A percentile compares a stretch with the other conserved stretches of the same genome.
phyloP scores from a whole-genome alignment of 1,139 yeast species.

The Meyerozyma guilliermondii region DNA sequence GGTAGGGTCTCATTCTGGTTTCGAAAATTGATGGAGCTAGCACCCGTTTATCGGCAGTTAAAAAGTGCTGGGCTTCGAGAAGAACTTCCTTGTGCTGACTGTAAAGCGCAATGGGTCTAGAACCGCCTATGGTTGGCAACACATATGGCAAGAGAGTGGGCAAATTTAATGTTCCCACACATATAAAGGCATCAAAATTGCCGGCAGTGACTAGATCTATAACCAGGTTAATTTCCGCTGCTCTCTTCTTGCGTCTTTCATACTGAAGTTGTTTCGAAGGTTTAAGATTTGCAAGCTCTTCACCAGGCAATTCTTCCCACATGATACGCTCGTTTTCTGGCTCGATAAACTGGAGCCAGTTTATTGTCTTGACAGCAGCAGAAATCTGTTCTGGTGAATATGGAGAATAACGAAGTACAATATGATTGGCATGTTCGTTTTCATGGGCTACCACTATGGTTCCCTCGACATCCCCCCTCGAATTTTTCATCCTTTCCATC shows the following conservation, averaged over 20 bases:
- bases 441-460: constrained; percentile 77
- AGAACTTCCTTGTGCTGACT: constrained; percentile 76
- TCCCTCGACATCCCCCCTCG: constrained; percentile 49
- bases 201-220: constrained; percentile 46
- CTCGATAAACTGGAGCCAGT: constrained; percentile 74
- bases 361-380: constrained; percentile 61
- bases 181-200: constrained; percentile 72
- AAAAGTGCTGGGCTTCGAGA: constrained; percentile 64
- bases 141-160: constrained; percentile 60
- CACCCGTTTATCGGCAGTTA: constrained; percentile 61
- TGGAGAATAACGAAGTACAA: constrained; percentile 63
- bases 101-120: constrained; percentile 80
- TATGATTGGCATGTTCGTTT: constrained; percentile 84
- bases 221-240: constrained; percentile 48
- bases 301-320: constrained; percentile 46
- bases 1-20: constrained; percentile 80
- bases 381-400: constrained; percentile 49
- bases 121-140: constrained; percentile 71
- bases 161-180: constrained; percentile 69
- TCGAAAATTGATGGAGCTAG: constrained; percentile 83
- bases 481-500: constrained; percentile 74
- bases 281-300: constrained; percentile 51
- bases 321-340: constrained; percentile 61
- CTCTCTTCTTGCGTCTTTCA: constrained; percentile 57
- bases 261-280: constrained; percentile 63